These are phyloP conservation scores for Apiotrichum gamsii DNA, from an alignment of 1,284 basidiomycete species.

Conservation along the genomic window DNA sequence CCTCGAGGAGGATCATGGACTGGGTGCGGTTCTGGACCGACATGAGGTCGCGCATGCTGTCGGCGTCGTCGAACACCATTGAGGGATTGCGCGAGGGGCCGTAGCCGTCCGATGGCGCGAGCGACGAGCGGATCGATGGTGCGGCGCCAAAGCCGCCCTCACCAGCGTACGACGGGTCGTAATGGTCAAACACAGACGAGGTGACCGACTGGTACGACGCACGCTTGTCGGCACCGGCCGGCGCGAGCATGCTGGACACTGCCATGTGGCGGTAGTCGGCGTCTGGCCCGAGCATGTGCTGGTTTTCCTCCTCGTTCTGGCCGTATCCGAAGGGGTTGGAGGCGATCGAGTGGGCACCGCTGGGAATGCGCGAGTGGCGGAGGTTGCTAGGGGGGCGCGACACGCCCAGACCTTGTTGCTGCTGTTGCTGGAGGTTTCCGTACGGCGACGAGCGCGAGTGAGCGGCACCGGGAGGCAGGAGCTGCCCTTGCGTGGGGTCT, in stretches of 20 bases:
- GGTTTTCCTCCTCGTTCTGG: neutral
- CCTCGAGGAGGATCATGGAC: slow-evolving; percentile 42
- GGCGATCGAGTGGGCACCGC: too few relatives aligned
- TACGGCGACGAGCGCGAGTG: too few relatives aligned
- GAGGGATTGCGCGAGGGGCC: slow-evolving; percentile 24
- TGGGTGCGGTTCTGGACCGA: slow-evolving; percentile 27
- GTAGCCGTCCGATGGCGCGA: too few relatives aligned
- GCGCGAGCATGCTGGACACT: neutral
- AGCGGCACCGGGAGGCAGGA: too few relatives aligned
- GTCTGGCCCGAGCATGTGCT: neutral
- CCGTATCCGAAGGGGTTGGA: neutral
- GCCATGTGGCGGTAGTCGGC: neutral
- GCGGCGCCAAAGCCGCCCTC: too few relatives aligned
- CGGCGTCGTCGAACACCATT: slow-evolving; percentile 32
- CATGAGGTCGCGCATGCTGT: slow-evolving; percentile 21
- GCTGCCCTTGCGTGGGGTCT: too few relatives aligned
- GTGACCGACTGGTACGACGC: slow-evolving; percentile 27
- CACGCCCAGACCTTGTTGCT: slow-evolving; percentile 57
- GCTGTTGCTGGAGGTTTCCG: slow-evolving; percentile 63
- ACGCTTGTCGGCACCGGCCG: neutral
- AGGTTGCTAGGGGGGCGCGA: slow-evolving; percentile 45
- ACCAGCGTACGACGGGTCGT: slow-evolving; percentile 29
- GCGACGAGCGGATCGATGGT: too few relatives aligned
- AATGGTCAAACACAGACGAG: slow-evolving; percentile 26
- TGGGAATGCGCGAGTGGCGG: neutral